Base-by-base conservation (phyloP, 2,329 filamentous ascomycete species). In the Endothia cerciana region DNA sequence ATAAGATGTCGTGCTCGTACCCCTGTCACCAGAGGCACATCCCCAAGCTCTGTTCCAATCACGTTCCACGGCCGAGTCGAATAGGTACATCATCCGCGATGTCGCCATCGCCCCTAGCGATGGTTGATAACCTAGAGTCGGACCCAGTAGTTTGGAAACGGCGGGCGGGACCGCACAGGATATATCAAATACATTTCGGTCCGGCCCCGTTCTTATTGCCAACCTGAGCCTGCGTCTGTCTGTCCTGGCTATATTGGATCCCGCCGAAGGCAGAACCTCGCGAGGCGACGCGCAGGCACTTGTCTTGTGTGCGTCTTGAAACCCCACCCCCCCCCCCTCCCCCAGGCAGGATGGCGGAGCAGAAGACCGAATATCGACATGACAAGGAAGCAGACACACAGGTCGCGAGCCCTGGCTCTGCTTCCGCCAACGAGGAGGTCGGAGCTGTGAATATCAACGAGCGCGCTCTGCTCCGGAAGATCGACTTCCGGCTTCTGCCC, bases 401-500 rank as follows among this genome's bases (percentile, higher is more conserved):
- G 47, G 41, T 43, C 15, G 49, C 49, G 10, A 63, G 59, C 43
- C 60, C 61, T 17, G 57, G 60, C 22, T 64, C 36, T 30, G 61
- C 30, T 3, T 61, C 51, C 22, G 66, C 59, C 19, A 61, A 62
- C 11, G 68, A 68, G 19, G 61, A 69, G 22, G 58, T 17, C 13
- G 56, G 53, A 2, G 53, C 41, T 45, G 17, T 47, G 47, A 41
- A 58, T 0, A 73, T 89, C 40, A 83, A 85, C 63, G 88, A 90
- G 71, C 84, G 80, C 49, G 77, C 79, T 0, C 76, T 91, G 1
- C 71, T 91, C 7, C 79, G 87, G 11, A 91, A 85, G 68, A 71
- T 87, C 17, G 85, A 87, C 67, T 69, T 74, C 3, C 77, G 80
- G 56, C 75, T 88, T 4, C 73, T 88, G 0, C 86, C 85, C 0